Evolutionary conservation across 2,329 filamentous ascomycete species (phyloP), one percentile per base, ranked within the genome.

Genomic region (Rachicladosporium sp.): DNA sequence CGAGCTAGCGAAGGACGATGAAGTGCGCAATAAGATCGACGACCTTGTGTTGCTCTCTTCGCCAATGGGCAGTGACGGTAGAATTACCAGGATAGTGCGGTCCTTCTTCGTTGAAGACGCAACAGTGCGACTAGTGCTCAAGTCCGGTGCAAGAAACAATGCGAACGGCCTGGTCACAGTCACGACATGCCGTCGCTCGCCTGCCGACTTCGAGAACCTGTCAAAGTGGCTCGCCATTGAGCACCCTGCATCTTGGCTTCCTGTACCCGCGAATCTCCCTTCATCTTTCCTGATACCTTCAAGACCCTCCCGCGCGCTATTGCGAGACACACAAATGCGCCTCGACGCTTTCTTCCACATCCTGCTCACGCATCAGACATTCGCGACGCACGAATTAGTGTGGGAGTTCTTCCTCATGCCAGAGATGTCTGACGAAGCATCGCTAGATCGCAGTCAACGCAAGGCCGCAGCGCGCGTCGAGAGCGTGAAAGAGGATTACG

Each of bases 351-450:
- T 96, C 52, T 66, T 98, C 50, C 85, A 84, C 48, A 85, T 87
- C 11, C 72, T 98, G 46, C 71, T 98, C 19, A 71, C 76, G 6
- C 91, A 98, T 55, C 82, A 89, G 3, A 96, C 91, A 0, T 95
- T 98, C 56, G 76, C 86, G 0, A 94, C 85, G 1, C 93, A 98
- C 55, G 91, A 98, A 64, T 86, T 96, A 73, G 72, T 98, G 2
- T 98, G 91, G 91, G 91, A 98, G 53, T 98, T 98, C 64, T 94
- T 98, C 62, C 72, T 98, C 1, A 88, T 98, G 9, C 91, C 91
- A 1, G 91, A 98, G 50, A 76, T 98, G 36, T 85, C 94, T 56
- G 73, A 84, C 0, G 78, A 86, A 12, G 86, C 88, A 75, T 89
- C 96, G 71, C 81, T 84, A 38, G 81, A 93, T 58, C 77, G 91